phyloP scores from a whole-genome alignment of 2,329 filamentous ascomycete genomes.

The Venturia effusa region DNA sequence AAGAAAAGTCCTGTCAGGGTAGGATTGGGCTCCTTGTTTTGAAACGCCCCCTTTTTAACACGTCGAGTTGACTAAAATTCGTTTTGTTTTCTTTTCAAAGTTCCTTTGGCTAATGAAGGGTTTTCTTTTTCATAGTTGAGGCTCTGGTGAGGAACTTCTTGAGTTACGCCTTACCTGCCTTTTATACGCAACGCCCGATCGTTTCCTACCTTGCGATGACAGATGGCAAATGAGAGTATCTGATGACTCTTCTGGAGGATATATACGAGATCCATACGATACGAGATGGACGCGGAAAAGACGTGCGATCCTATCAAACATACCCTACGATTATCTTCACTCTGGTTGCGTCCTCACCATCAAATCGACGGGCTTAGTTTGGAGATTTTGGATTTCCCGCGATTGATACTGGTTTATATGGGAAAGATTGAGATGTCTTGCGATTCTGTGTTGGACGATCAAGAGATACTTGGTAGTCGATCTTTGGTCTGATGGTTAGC shows the following conservation, averaged over 20 bases:
- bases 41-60: not conserved
- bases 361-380: not conserved
- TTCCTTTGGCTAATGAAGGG: not conserved
- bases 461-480: no score
- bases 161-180: not conserved
- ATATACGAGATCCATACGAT: not conserved
- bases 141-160: not conserved
- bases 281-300: not conserved
- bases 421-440: not conserved
- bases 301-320: not conserved
- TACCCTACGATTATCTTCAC: not conserved
- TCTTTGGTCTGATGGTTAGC: not conserved
- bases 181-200: not conserved
- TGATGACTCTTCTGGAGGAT: no score
- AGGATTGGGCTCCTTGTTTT: constrained; percentile 3
- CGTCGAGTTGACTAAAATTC: no score
- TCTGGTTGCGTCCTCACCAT: not conserved
- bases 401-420: not conserved
- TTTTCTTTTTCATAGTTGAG: not conserved
- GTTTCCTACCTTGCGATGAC: not conserved
- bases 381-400: no score
- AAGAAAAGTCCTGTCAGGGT: constrained; percentile 6
- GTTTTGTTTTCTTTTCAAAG: not conserved
- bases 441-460: no score
- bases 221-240: no score